Conservation (phyloP, 2,329 filamentous ascomycete species). For the Paramyrothecium sp. region DNA sequence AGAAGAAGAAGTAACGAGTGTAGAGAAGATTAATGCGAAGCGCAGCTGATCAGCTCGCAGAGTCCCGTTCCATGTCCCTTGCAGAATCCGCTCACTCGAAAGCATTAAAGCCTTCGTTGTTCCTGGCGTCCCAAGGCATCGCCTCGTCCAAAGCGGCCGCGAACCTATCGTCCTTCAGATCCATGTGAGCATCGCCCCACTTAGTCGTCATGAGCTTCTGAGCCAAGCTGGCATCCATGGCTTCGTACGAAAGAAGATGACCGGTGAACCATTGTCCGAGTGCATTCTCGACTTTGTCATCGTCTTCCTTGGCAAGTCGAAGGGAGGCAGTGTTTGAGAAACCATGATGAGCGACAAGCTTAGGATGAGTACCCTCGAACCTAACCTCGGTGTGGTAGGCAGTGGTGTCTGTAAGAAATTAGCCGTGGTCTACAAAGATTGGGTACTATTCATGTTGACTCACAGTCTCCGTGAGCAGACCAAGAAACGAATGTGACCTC, state of each 20-base stretch:
- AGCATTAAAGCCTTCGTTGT: background rate
- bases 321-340: conserved; percentile 29
- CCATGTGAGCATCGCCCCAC: conserved; percentile 9
- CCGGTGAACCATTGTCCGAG: conserved; percentile 30
- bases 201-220: conserved; percentile 4
- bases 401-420: background rate
- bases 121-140: background rate
- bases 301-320: conserved; percentile 24
- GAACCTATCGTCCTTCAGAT: conserved; percentile 6
- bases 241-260: conserved; percentile 26
- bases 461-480: conserved; percentile 1
- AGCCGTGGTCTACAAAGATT: background rate
- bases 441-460: background rate
- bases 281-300: conserved; percentile 28
- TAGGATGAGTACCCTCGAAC: conserved; percentile 21
- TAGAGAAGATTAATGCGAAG: no score
- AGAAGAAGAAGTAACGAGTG: no score
- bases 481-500: background rate
- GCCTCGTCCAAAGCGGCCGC: conserved; percentile 1
- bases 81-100: background rate
- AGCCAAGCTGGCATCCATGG: conserved; percentile 17
- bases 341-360: conserved; percentile 38
- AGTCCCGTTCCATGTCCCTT: no score
- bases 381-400: background rate
- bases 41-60: no score